Evolutionary conservation across 352 stramenopile genomes (phyloP).

Genomic region (Phytopythium oedochilum): DNA sequence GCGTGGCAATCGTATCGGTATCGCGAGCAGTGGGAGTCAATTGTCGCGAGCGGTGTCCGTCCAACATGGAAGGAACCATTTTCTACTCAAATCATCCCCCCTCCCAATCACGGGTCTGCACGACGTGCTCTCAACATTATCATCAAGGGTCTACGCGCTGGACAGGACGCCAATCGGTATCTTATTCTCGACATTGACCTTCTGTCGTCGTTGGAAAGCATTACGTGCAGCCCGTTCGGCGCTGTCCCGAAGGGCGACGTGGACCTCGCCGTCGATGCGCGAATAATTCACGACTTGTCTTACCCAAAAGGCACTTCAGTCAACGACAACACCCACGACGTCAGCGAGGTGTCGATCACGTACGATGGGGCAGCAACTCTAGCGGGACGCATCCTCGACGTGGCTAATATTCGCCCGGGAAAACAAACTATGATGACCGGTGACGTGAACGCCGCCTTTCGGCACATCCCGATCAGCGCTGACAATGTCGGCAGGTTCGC

Average conservation of each 20-base stretch:
- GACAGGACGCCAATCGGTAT: constrained; percentile 9
- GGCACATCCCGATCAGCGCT: neutral
- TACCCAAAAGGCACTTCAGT: constrained; percentile 6
- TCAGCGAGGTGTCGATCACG: neutral
- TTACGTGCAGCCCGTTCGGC: constrained; percentile 13
- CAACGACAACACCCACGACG: constrained; percentile 11
- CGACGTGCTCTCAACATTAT: constrained; percentile 6
- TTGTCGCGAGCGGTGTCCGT: constrained; percentile 1
- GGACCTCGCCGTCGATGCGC: neutral
- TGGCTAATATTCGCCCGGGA: neutral
- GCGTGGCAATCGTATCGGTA: constrained; percentile 4
- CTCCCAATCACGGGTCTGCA: constrained; percentile 7
- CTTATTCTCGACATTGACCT: constrained; percentile 11
- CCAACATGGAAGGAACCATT: neutral
- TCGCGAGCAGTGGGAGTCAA: neutral
- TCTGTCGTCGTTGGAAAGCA: neutral
- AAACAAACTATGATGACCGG: neutral
- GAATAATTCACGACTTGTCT: constrained; percentile 12
- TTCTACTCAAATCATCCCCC: no score
- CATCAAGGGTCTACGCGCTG: constrained; percentile 6
- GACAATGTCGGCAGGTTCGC: neutral
- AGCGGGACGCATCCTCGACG: neutral
- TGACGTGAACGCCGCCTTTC: neutral
- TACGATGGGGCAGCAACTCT: neutral
- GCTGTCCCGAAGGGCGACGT: constrained; percentile 9